Conservation (phyloP, 2,329 filamentous ascomycete species). For the Ceratocystis cubensis region DNA sequence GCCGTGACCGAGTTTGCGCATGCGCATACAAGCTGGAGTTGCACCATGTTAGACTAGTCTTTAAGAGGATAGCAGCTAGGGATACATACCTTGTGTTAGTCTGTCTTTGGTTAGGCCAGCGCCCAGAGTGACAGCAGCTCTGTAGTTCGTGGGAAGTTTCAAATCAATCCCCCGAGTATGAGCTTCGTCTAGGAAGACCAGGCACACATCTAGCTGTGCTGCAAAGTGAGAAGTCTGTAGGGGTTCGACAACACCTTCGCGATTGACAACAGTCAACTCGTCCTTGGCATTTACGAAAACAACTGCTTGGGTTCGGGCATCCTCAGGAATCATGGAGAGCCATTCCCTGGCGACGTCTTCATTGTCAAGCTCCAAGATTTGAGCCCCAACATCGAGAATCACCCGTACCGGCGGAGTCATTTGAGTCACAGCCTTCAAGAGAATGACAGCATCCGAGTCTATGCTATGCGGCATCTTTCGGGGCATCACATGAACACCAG, state of each 20-base stretch:
- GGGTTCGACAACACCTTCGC: constrained; percentile 33
- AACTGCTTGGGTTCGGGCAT: constrained; percentile 24
- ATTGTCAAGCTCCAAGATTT: constrained; percentile 53
- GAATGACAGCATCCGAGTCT: constrained; percentile 28
- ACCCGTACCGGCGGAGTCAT: constrained; percentile 38
- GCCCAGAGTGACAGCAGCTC: constrained; percentile 56
- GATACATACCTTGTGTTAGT: constrained; percentile 48
- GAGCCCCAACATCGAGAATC: constrained; percentile 58
- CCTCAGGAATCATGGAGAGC: constrained; percentile 30
- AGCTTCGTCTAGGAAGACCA: constrained; percentile 57
- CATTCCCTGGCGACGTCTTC: constrained; percentile 40
- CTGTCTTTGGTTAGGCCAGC: constrained; percentile 54
- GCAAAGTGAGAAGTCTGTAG: constrained; percentile 48
- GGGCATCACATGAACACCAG: constrained; percentile 30
- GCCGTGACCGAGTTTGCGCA: constrained; percentile 53
- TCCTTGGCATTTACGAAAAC: constrained; percentile 28
- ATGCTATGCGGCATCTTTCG: constrained; percentile 7
- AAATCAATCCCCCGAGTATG: constrained; percentile 61
- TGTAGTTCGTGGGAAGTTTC: constrained; percentile 43
- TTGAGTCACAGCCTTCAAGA: constrained; percentile 35
- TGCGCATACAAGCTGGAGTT: constrained; percentile 51
- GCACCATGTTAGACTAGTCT: background rate
- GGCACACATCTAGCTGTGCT: constrained; percentile 43
- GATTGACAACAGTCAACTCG: constrained; percentile 41
- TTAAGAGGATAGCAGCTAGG: background rate